These are phyloP conservation scores for Xylariales sp. DNA, from an alignment of 2,329 filamentous ascomycete genomes.

Conservation along the genomic window DNA sequence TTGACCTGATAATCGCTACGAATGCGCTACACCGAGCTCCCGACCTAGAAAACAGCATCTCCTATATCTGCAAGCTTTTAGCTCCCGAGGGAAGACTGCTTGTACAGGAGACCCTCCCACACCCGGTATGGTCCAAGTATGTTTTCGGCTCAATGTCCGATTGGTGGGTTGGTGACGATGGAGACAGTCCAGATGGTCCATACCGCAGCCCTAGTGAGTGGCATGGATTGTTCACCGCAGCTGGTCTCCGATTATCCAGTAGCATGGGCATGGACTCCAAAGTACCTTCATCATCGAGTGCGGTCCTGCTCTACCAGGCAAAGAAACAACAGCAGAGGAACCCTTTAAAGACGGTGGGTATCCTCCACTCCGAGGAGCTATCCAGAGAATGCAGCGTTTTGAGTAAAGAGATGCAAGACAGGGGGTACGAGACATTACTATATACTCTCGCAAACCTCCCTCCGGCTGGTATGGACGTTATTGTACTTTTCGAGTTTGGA, in stretches of 20 bases:
- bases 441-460: background rate
- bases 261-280: too few relatives aligned
- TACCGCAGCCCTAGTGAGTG: too few relatives aligned
- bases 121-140: background rate
- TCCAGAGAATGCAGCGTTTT: too few relatives aligned
- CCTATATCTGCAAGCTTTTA: background rate
- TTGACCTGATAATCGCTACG: background rate
- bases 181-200: too few relatives aligned
- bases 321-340: too few relatives aligned
- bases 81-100: background rate
- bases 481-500: background rate
- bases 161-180: background rate
- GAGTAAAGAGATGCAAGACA: too few relatives aligned
- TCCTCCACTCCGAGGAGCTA: too few relatives aligned
- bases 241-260: too few relatives aligned
- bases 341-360: too few relatives aligned
- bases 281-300: too few relatives aligned
- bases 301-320: too few relatives aligned
- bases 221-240: too few relatives aligned
- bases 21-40: background rate
- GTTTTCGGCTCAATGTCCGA: background rate
- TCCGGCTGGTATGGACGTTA: background rate
- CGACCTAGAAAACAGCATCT: background rate
- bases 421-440: background rate
- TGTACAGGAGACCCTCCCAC: background rate